phyloP scores from a whole-genome alignment of 208 protist genomes.

The Acanthamoeba healyi region DNA sequence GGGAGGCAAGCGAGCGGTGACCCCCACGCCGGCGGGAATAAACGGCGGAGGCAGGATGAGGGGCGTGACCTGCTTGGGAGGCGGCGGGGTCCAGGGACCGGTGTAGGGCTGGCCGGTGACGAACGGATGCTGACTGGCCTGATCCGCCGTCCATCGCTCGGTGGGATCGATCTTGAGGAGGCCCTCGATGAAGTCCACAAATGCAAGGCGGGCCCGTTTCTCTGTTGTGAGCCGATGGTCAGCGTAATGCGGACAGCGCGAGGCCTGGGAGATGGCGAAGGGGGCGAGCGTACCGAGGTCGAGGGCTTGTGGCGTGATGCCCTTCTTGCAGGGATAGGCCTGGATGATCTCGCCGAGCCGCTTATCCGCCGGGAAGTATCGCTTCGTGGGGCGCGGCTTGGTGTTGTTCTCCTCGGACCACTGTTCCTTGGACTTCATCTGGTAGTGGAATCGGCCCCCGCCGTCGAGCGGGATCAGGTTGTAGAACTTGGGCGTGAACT shows the following conservation, averaged over 20 bases:
- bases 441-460: not conserved
- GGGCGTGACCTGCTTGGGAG: not conserved
- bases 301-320: not conserved
- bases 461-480: not conserved
- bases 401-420: conserved; percentile 65
- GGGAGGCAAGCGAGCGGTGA: not conserved
- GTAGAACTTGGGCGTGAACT: conserved; percentile 8
- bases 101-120: conserved; percentile 63
- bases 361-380: conserved; percentile 27
- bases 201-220: not conserved
- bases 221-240: not conserved
- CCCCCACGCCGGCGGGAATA: not conserved
- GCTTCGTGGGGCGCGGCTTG: not conserved
- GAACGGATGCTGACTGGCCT: conserved; percentile 72
- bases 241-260: not conserved
- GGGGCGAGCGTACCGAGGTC: conserved; percentile 1
- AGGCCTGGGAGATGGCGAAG: too few relatives aligned
- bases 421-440: conserved; percentile 61
- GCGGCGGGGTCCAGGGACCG: conserved; percentile 30
- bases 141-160: conserved; percentile 59
- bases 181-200: conserved; percentile 52
- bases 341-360: conserved; percentile 15
- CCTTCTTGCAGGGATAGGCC: conserved; percentile 41
- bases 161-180: conserved; percentile 42
- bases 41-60: not conserved